Conservation (phyloP, 176 grass and related monocot species). For the Oryza glumipatula region DNA sequence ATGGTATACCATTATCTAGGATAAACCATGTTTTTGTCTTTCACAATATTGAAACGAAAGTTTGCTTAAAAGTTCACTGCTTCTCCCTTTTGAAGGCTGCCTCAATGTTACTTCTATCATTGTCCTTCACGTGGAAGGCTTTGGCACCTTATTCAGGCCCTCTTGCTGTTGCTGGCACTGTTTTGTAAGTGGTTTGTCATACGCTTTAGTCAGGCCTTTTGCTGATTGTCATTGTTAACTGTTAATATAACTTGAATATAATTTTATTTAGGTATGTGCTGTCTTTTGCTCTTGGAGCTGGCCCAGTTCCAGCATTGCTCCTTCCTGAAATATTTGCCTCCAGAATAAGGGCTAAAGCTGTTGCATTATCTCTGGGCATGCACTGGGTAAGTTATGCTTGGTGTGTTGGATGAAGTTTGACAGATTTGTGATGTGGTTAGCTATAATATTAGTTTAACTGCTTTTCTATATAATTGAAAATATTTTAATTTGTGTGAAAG, state of each 20-base stretch:
- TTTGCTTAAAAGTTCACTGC: background rate
- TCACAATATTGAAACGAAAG: slow-evolving; percentile 16
- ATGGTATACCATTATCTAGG: slow-evolving; percentile 64
- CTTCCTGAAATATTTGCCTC: slow-evolving; percentile 99
- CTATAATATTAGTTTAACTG: background rate
- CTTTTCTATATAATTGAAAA: background rate
- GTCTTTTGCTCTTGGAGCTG: slow-evolving; percentile 95
- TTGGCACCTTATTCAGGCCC: slow-evolving; percentile 90
- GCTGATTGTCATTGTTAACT: slow-evolving; percentile 4
- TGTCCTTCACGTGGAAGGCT: slow-evolving; percentile 90
- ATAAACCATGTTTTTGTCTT: slow-evolving; percentile 17
- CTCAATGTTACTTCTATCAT: slow-evolving; percentile 87
- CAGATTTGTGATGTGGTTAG: background rate
- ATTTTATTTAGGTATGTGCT: slow-evolving; percentile 79
- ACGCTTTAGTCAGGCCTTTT: background rate
- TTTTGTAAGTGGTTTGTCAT: slow-evolving; percentile 71
- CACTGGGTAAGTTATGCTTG: slow-evolving; percentile 80
- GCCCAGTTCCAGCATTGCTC: slow-evolving; percentile 93
- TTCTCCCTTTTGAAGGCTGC: slow-evolving; percentile 60
- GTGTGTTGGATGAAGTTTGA: slow-evolving; percentile 4
- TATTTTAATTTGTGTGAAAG: background rate
- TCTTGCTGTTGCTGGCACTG: slow-evolving; percentile 89
- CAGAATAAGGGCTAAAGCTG: slow-evolving; percentile 99
- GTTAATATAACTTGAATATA: slow-evolving; percentile 32
- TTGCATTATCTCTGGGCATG: slow-evolving; percentile 95